Evolutionary conservation across 148 eudicot species (phyloP).

Genomic region (Arbutus unedo): DNA sequence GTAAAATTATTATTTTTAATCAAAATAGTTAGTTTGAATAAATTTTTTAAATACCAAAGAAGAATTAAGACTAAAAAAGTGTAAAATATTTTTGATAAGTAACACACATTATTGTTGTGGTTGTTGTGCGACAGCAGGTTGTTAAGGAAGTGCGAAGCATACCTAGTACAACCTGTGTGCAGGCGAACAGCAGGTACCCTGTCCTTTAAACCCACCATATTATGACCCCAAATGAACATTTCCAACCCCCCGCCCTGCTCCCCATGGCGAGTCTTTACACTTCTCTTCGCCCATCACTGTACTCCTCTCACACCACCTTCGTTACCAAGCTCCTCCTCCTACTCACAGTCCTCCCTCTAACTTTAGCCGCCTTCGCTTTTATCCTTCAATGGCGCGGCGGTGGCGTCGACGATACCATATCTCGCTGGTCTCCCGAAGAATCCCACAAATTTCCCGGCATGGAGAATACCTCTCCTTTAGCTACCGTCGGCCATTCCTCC

Average conservation of each 20-base stretch:
- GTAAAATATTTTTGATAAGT: too few relatives aligned
- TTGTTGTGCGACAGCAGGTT: too few relatives aligned
- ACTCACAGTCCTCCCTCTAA: constrained; percentile 67
- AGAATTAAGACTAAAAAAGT: too few relatives aligned
- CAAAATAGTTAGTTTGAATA: too few relatives aligned
- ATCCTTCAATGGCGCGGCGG: constrained; percentile 94
- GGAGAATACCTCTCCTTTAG: constrained; percentile 53
- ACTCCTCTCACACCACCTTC: constrained; percentile 40
- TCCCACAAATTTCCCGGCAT: constrained; percentile 67
- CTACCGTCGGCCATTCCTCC: constrained; percentile 31
- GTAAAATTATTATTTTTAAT: too few relatives aligned
- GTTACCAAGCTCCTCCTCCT: constrained; percentile 64
- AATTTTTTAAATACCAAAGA: too few relatives aligned
- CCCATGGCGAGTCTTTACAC: constrained; percentile 58
- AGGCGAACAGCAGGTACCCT: too few relatives aligned
- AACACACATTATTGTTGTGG: too few relatives aligned
- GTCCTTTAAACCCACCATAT: too few relatives aligned
- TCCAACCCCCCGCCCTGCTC: background rate
- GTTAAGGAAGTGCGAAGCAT: too few relatives aligned
- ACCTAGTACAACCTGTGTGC: too few relatives aligned
- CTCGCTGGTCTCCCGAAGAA: constrained; percentile 66
- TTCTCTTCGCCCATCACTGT: constrained; percentile 33
- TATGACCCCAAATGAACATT: too few relatives aligned
- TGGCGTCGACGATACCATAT: constrained; percentile 66
- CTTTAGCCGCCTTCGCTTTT: constrained; percentile 83